Evolutionary conservation across 768 basidiomycete genomes (phyloP).

Genomic region (Dendrothele bispora): DNA sequence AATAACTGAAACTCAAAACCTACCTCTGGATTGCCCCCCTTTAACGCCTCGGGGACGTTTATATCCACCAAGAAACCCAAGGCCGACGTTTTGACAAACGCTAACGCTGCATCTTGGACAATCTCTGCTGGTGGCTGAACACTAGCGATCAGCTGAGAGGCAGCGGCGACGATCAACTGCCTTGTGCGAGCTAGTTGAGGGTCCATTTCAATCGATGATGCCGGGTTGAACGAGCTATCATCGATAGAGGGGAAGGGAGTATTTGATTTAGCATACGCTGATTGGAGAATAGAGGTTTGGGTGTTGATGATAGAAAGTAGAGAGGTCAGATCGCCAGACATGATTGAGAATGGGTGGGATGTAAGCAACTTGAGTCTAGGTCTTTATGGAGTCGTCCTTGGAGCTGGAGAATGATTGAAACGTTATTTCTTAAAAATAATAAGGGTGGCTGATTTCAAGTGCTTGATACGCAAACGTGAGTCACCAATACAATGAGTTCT

Average conservation of each 20-base stretch:
- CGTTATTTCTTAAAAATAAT: too few species aligned
- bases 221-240: not conserved
- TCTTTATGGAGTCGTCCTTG: too few species aligned
- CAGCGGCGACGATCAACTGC: slow-evolving; percentile 21
- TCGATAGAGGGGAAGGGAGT: not conserved
- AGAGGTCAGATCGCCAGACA: not conserved
- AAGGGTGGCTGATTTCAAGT: too few species aligned
- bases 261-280: not conserved
- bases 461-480: too few species aligned
- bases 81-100: slow-evolving; percentile 1
- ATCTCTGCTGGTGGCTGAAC: slow-evolving; percentile 8
- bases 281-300: not conserved
- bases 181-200: slow-evolving; percentile 14
- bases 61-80: slow-evolving; percentile 16
- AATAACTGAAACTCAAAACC: not conserved
- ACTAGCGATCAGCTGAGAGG: slow-evolving; percentile 21
- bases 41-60: slow-evolving; percentile 25
- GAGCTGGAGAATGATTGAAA: too few species aligned
- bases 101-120: slow-evolving; percentile 5
- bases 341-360: not conserved
- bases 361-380: too few species aligned
- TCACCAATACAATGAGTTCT: too few species aligned
- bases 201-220: slow-evolving; percentile 1
- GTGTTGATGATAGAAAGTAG: not conserved
- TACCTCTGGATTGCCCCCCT: slow-evolving; percentile 22